These are phyloP conservation scores for Chimonanthus salicifolius DNA, from an alignment of 164 flowering plant genomes.

Conservation along the genomic window DNA sequence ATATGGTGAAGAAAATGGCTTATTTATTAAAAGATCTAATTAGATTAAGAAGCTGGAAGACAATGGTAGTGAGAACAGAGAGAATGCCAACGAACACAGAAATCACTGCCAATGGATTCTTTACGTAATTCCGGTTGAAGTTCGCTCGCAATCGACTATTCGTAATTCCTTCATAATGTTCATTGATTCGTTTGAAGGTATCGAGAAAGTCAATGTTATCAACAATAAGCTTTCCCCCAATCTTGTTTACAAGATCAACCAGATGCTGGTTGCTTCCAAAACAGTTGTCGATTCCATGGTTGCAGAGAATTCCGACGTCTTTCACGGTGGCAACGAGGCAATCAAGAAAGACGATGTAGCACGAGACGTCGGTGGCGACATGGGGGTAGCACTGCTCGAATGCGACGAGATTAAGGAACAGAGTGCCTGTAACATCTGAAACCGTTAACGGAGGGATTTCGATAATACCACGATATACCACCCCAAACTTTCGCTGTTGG, in stretches of 20 bases:
- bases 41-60: too few relatives aligned
- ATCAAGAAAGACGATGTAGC: slow-evolving; percentile 78
- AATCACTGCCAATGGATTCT: background rate
- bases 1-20: too few relatives aligned
- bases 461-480: slow-evolving; percentile 57
- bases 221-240: slow-evolving; percentile 74
- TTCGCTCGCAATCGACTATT: background rate
- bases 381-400: too few relatives aligned
- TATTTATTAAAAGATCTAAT: too few relatives aligned
- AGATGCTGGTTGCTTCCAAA: slow-evolving; percentile 73
- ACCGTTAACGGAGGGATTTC: slow-evolving; percentile 64
- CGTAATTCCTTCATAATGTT: slow-evolving; percentile 28
- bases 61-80: too few relatives aligned
- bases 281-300: slow-evolving; percentile 72
- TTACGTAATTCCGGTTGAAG: background rate
- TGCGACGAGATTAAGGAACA: slow-evolving; percentile 72
- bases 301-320: slow-evolving; percentile 72
- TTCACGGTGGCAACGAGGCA: slow-evolving; percentile 59
- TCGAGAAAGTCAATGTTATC: slow-evolving; percentile 64
- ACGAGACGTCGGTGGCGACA: slow-evolving; percentile 66
- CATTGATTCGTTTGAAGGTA: slow-evolving; percentile 53
- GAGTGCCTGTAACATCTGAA: slow-evolving; percentile 75
- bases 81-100: background rate
- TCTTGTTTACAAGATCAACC: slow-evolving; percentile 65
- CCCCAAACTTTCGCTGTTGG: too few relatives aligned